Evolutionary conservation across 345 rosid species (phyloP), one percentile per base, ranked within the genome.

Genomic region (Eucalyptus sp.): DNA sequence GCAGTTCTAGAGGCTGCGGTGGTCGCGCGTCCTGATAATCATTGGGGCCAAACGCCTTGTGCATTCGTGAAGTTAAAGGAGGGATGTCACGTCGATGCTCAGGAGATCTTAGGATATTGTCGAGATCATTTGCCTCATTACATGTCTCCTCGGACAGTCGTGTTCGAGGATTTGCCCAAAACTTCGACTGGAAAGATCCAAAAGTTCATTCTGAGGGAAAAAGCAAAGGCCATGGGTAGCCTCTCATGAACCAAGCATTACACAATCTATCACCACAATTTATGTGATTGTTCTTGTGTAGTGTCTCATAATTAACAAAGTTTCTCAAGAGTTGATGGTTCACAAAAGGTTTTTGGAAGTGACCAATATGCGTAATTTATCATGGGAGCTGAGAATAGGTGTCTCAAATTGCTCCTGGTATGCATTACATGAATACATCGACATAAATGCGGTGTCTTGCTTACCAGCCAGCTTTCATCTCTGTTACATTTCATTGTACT

Each of bases 41-140:
- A 94, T 4, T 96, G 98, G 97, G 99, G 99, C 83, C 95, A 97
- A 66, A 95, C 98, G 7, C 98, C 99, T 71, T 96, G 99, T 85
- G 97, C 97, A 46, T 96, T 97, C 33, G 95, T 97, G 86, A 96
- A 92, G 90, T 79, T 96, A 56, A 97, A 94, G 92, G 95, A 94
- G 8, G 97, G 93, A 27, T 92, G 87, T 44, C 76, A 91, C 9
- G 52, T 81, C 1, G 58, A 88, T 60, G 92, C 91, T 10, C 88
- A 90, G 62, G 99, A 96, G 51, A 92, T 97, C n/a, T 92, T 96
- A 29, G 87, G 87, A 66, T 96, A 91, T 79, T 97, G 97, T 87
- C 90, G 95, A 86, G 93, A 90, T 64, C 93, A 87, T 52, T 87
- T 97, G 91, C 97, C 99, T 3, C 98, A 90, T 88, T 96, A 92